These are phyloP conservation scores for Tylopilus balloui DNA, from an alignment of 768 basidiomycete species.

Conservation along the genomic window DNA sequence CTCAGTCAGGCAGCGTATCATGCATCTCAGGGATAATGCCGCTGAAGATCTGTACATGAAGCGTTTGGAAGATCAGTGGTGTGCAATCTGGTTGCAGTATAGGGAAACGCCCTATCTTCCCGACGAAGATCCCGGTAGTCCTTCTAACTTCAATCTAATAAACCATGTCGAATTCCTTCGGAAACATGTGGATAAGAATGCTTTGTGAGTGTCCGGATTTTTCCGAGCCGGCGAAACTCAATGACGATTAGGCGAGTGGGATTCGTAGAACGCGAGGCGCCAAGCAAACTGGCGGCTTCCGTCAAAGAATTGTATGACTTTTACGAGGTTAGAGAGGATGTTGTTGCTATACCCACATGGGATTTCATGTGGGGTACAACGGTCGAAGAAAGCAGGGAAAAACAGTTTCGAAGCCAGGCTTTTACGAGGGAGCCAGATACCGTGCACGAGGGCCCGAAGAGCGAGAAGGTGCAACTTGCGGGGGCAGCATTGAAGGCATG, in stretches of 20 bases:
- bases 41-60: conserved; percentile 73
- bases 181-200: conserved; percentile 77
- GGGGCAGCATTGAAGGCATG: conserved; percentile 70
- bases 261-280: conserved; percentile 44
- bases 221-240: conserved; percentile 10
- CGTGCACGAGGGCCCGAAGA: conserved; percentile 6
- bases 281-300: conserved; percentile 38
- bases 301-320: conserved; percentile 40
- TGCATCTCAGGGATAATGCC: conserved; percentile 53
- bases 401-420: conserved; percentile 53
- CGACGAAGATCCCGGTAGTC: conserved; percentile 64
- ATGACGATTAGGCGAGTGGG: conserved; percentile 53
- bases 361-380: conserved; percentile 71
- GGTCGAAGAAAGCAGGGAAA: conserved; percentile 76
- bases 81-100: conserved; percentile 69
- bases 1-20: conserved; percentile 65
- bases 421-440: conserved; percentile 45
- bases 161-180: conserved; percentile 81
- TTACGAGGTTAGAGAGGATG: conserved; percentile 51
- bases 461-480: conserved; percentile 48
- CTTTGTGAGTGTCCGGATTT: conserved; percentile 55
- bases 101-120: conserved; percentile 63
- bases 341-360: conserved; percentile 44
- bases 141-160: conserved; percentile 73
- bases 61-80: conserved; percentile 79